Percentiles rank a stretch among this genome's conserved stretches.
phyloP scores from a whole-genome alignment of 2,329 filamentous ascomycete genomes.

The Alternaria sp. region DNA sequence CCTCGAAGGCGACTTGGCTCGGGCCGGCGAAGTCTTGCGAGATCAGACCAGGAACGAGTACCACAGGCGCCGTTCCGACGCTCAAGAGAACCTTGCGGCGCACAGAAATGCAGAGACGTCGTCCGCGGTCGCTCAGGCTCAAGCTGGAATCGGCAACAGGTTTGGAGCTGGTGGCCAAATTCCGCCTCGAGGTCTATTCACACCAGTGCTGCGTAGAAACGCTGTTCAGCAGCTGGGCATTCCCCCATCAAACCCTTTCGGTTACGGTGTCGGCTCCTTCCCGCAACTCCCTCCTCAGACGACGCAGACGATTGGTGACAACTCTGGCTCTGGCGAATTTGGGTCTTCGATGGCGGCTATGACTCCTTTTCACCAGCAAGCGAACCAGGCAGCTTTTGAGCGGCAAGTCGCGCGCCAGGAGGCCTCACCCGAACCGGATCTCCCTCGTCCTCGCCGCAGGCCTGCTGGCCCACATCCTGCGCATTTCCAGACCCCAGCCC shows the following conservation, averaged over 20 bases:
- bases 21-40: neutral
- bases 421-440: neutral
- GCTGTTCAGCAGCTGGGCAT: neutral
- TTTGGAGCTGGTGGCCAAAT: neutral
- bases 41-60: neutral
- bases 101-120: neutral
- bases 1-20: neutral
- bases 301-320: neutral
- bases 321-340: neutral
- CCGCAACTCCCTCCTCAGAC: neutral
- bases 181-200: neutral
- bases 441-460: neutral
- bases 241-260: neutral
- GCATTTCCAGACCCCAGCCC: neutral
- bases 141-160: neutral
- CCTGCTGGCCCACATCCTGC: neutral
- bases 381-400: neutral
- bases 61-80: neutral
- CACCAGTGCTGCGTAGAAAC: neutral
- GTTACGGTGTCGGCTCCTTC: neutral
- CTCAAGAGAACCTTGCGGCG: neutral
- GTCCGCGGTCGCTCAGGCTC: neutral
- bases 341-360: neutral
- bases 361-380: neutral
- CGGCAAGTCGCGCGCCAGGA: neutral